Conservation (phyloP, 2,329 filamentous ascomycete species). For the Neofusicoccum cordaticola region DNA sequence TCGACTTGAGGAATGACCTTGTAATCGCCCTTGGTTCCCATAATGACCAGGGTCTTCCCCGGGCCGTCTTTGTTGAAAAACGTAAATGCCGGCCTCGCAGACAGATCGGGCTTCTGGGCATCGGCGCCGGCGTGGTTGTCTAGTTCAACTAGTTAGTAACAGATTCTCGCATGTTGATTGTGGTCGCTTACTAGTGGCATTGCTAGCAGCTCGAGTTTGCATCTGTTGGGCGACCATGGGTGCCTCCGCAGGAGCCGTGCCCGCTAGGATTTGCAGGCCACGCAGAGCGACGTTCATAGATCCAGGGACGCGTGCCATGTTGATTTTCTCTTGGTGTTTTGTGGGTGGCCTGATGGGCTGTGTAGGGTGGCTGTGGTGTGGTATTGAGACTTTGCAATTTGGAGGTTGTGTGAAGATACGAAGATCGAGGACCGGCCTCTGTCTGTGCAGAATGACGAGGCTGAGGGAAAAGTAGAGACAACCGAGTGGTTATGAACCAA, state of each 20-base stretch:
- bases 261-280: background rate
- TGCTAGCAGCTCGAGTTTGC: background rate
- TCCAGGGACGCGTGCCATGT: background rate
- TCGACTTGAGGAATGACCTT: background rate
- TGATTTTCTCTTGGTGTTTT: background rate
- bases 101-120: background rate
- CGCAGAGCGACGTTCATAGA: background rate
- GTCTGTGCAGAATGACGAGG: background rate
- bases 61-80: background rate
- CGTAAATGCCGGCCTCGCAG: background rate
- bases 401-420: background rate
- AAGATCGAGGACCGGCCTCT: background rate
- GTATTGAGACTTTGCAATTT: background rate
- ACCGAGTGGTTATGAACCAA: too few relatives aligned
- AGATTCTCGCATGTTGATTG: background rate
- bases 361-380: background rate
- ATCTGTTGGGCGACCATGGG: background rate
- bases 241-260: background rate
- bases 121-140: background rate
- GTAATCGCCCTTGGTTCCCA: conserved; percentile 1
- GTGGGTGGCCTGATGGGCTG: too few relatives aligned
- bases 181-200: background rate
- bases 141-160: background rate
- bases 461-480: background rate
- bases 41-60: background rate